Evolutionary conservation across 805 yeast genomes (phyloP), one percentile per base, ranked within the genome.

Genomic region (Candida dajiaensis): DNA sequence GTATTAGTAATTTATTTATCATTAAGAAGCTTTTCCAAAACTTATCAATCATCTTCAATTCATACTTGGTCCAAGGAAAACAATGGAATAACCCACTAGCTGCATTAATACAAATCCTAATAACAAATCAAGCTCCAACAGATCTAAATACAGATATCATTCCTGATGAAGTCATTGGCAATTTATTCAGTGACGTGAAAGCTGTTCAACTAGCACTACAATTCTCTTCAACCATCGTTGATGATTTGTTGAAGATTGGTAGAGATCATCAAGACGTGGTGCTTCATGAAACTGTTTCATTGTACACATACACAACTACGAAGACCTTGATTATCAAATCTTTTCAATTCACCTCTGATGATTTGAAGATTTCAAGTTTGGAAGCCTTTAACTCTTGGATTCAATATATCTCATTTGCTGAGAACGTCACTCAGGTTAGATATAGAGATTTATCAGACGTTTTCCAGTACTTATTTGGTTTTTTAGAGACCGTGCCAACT

Each of bases 21-120:
- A 62, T 78, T 21, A 74, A 71, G 48, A 85, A 85, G 55, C 59
- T 85, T 43, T 61, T 84, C 43, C 74, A 85, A 7, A 75, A 80
- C 42, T 54, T 82, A 26, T 70, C 81, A 3, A 57, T 77, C 29
- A 57, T 78, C 4, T 83, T 69, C 59, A 51, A 44, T 19, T 48
- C 48, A 13, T 49, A 41, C 21, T 47, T 46, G 4, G 62, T 72
- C 41, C 63, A 69, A 47, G 65, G 64, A 38, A 47, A 56, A 1
- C 42, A 48, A 3, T 77, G 81, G 76, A 40, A 45, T 6, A 55
- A 69, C 42, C 80, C 82, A 1, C 45, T 77, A 25, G 33, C 53
- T 1, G 50, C 68, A 1, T 31, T 69, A 18, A 38, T 59, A 6
- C 49, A 45, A 33, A 47, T 55, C 15, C 45, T 56, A 25, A 26